Evolutionary conservation across 1,284 basidiomycete species (phyloP).

Genomic region (Agroathelia rolfsii): DNA sequence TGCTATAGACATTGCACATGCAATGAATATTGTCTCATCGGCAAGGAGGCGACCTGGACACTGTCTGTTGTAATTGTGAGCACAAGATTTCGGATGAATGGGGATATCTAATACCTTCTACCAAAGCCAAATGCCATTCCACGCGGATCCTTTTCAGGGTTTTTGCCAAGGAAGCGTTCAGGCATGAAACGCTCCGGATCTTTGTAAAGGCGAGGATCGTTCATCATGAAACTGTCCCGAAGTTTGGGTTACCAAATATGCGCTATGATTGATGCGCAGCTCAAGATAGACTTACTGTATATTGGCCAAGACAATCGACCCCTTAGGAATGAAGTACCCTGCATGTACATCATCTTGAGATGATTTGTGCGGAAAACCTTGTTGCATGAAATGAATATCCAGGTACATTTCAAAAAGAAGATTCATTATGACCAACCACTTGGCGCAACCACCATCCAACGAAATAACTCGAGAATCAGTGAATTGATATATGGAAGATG

Average conservation of each 20-base stretch:
- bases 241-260: no score
- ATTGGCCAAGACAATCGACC: conserved; percentile 38
- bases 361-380: conserved; percentile 44
- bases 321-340: conserved; percentile 43
- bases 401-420: conserved; percentile 2
- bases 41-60: conserved; percentile 45
- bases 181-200: conserved; percentile 36
- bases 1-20: conserved; percentile 42
- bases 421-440: conserved; percentile 28
- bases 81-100: no score
- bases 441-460: conserved; percentile 49
- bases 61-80: no score
- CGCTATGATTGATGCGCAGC: conserved; percentile 4
- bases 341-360: conserved; percentile 43
- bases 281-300: conserved; percentile 30
- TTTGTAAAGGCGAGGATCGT: conserved; percentile 35
- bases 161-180: conserved; percentile 33
- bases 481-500: conserved; percentile 53
- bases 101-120: no score
- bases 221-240: conserved; percentile 39
- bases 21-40: conserved; percentile 45
- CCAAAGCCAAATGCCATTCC: conserved; percentile 50
- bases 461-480: conserved; percentile 48
- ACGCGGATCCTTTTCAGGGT: conserved; percentile 43
- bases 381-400: conserved; percentile 4